Evolutionary conservation across 495 filamentous ascomycete genomes (phyloP).

Genomic region (Hypoxylon subgilvum): DNA sequence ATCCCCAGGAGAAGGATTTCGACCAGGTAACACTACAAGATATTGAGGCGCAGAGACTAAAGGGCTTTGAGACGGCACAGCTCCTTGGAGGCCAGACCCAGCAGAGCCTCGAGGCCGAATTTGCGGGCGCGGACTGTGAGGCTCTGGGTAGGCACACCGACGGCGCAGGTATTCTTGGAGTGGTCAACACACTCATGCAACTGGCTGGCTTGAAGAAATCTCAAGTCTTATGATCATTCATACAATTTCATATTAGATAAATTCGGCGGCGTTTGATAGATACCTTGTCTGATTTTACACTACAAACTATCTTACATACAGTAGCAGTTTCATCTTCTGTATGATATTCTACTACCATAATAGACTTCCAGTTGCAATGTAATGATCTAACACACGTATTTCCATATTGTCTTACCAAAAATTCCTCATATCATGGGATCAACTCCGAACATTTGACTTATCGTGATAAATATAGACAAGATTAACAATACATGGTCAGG

Average conservation of each 20-base stretch:
- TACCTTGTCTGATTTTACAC: slow-evolving; percentile 5
- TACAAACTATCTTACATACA: slow-evolving; percentile 2
- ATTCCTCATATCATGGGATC: no score
- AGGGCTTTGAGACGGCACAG: slow-evolving; percentile 61
- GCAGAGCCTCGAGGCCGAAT: slow-evolving; percentile 53
- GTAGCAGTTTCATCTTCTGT: slow-evolving; percentile 12
- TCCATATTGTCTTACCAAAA: not conserved
- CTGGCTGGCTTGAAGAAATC: slow-evolving; percentile 42
- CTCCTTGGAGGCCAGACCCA: slow-evolving; percentile 53
- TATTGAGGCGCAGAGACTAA: slow-evolving; percentile 63
- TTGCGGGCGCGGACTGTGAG: slow-evolving; percentile 46
- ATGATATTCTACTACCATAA: slow-evolving; percentile 1
- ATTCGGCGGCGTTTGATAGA: slow-evolving; percentile 19
- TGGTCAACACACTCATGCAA: slow-evolving; percentile 42
- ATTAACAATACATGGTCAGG: no score
- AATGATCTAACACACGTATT: not conserved
- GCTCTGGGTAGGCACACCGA: slow-evolving; percentile 47
- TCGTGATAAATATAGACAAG: no score
- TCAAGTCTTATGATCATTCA: slow-evolving; percentile 44
- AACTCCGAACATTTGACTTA: no score
- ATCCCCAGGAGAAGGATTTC: slow-evolving; percentile 14
- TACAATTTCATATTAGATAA: slow-evolving; percentile 19
- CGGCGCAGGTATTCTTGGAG: slow-evolving; percentile 41
- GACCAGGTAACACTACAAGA: slow-evolving; percentile 59
- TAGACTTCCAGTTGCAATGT: not conserved